phyloP scores from a whole-genome alignment of 1,284 basidiomycete genomes.

The Trametes pubescens region DNA sequence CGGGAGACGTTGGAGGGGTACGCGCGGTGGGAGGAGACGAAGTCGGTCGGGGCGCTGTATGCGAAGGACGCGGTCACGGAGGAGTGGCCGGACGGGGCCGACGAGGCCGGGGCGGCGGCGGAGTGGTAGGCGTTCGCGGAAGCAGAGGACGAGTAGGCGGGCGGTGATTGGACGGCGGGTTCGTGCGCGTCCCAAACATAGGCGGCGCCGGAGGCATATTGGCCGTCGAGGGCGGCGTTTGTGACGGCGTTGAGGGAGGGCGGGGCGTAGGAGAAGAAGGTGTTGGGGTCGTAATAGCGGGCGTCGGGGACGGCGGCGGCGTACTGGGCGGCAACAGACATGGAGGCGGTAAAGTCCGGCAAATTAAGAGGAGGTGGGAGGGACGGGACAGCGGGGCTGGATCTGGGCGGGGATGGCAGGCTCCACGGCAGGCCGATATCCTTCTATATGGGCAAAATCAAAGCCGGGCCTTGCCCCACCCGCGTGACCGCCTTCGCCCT shows the following conservation, averaged over 20 bases:
- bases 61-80: conserved; percentile 20
- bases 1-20: conserved; percentile 10
- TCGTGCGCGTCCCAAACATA: conserved; percentile 29
- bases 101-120: conserved; percentile 4
- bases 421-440: conserved; percentile 19
- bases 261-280: conserved; percentile 29
- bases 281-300: conserved; percentile 28
- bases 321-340: conserved; percentile 34
- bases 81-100: conserved; percentile 9
- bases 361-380: conserved; percentile 18
- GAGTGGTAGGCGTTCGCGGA: conserved; percentile 21
- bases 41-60: conserved; percentile 16
- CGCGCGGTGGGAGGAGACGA: conserved; percentile 17
- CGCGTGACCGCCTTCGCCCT: conserved; percentile 19
- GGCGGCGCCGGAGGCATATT: conserved; percentile 10
- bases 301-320: conserved; percentile 21
- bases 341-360: conserved; percentile 26
- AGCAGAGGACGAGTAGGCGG: conserved; percentile 20
- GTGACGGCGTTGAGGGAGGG: conserved; percentile 24
- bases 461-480: conserved; percentile 15
- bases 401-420: conserved; percentile 16
- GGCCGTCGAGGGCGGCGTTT: conserved; percentile 19
- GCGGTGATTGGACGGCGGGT: conserved; percentile 7
- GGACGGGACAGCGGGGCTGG: conserved; percentile 7
- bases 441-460: conserved; percentile 26